These are phyloP conservation scores for Populus pruinosa DNA, from an alignment of 345 rosid genomes.

Conservation along the genomic window DNA sequence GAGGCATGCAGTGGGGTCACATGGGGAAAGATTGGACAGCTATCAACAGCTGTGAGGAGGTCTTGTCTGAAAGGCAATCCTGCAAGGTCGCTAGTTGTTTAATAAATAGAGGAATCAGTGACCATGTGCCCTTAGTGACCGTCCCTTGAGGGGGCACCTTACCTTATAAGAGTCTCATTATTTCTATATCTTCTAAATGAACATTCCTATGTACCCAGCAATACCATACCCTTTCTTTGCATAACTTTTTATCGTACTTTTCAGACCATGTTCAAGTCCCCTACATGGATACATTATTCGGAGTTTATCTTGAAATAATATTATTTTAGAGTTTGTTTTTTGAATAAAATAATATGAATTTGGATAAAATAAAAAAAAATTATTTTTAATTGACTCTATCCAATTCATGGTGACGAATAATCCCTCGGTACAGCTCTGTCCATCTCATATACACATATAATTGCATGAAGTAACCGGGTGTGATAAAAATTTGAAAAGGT, in stretches of 20 bases:
- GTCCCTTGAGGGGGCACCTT: conserved; percentile 14
- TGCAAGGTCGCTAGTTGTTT: conserved; percentile 61
- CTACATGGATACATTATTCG: too few species aligned
- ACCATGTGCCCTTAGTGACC: conserved; percentile 58
- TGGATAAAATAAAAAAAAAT: too few species aligned
- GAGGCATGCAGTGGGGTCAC: conserved; percentile 49
- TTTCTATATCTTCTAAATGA: background rate
- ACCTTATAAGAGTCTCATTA: conserved; percentile 24
- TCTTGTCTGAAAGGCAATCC: conserved; percentile 71
- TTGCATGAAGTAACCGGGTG: too few species aligned
- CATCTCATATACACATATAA: too few species aligned
- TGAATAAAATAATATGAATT: too few species aligned
- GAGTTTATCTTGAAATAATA: too few species aligned
- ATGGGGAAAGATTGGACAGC: conserved; percentile 61
- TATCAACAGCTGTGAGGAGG: conserved; percentile 68
- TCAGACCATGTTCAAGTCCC: too few species aligned
- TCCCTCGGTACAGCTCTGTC: too few species aligned
- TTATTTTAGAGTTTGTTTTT: too few species aligned
- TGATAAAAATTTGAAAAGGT: too few species aligned
- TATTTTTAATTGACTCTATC: too few species aligned
- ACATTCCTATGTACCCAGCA: conserved; percentile 13
- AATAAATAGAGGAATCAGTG: conserved; percentile 35
- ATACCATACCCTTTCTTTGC: background rate
- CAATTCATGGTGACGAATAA: too few species aligned
- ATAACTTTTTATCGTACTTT: background rate